A percentile compares a stretch with the other conserved stretches of the same genome.
These are phyloP conservation scores for Candida rishiriensis DNA, from an alignment of 805 yeast genomes.

Conservation along the genomic window DNA sequence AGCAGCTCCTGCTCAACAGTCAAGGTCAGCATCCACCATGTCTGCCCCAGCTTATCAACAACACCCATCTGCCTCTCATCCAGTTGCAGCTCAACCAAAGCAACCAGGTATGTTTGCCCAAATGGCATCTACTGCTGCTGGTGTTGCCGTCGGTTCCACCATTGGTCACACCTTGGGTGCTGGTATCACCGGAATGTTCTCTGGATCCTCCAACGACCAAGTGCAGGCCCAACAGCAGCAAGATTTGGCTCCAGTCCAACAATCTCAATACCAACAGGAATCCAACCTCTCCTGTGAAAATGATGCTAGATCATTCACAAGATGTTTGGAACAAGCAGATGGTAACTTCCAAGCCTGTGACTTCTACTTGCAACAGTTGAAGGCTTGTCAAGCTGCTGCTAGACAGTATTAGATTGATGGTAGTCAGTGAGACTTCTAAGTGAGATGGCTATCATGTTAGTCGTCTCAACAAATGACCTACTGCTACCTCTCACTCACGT, in stretches of 20 bases:
- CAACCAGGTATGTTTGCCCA: slow-evolving; percentile 91
- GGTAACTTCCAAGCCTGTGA: slow-evolving; percentile 98
- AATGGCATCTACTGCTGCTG: slow-evolving; percentile 99
- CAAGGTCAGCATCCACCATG: slow-evolving; percentile 74
- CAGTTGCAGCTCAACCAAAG: slow-evolving; percentile 44
- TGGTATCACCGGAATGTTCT: slow-evolving; percentile 84
- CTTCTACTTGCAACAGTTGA: slow-evolving; percentile 93
- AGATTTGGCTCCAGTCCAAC: slow-evolving; percentile 17
- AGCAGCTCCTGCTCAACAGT: slow-evolving; percentile 33
- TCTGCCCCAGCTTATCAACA: slow-evolving; percentile 46
- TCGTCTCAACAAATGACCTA: too few species aligned
- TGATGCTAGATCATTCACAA: slow-evolving; percentile 92
- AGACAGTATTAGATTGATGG: slow-evolving; percentile 54
- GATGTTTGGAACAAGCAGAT: slow-evolving; percentile 87
- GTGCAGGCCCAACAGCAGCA: slow-evolving; percentile 33
- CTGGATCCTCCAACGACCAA: slow-evolving; percentile 57
- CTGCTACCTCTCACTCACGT: too few species aligned
- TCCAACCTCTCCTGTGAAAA: slow-evolving; percentile 70
- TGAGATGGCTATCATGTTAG: too few species aligned
- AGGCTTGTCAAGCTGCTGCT: slow-evolving; percentile 95
- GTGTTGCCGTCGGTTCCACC: slow-evolving; percentile 98
- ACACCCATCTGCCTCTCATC: slow-evolving; percentile 42
- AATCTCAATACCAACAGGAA: slow-evolving; percentile 32
- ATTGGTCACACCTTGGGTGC: slow-evolving; percentile 97
- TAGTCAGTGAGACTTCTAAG: too few species aligned